Conservation (phyloP, 495 filamentous ascomycete genomes). For the Hypomontagnella submonticulosa region DNA sequence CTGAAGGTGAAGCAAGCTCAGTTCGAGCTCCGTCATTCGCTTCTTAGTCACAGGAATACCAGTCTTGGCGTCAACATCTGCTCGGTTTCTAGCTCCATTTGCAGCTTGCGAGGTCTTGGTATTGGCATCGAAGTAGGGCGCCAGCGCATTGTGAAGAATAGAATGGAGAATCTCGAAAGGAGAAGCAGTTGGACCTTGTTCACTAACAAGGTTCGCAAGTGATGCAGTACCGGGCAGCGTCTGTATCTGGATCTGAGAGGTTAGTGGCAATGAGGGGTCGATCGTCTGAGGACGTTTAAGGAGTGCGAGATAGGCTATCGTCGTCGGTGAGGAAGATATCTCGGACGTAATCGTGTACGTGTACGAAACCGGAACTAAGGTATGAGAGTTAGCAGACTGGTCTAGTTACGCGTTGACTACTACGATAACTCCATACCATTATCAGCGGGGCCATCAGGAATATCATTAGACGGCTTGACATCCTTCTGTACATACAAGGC, state of each 20-base stretch:
- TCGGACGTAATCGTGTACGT: conserved; percentile 83
- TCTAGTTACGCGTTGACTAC: background rate
- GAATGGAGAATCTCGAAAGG: conserved; percentile 92
- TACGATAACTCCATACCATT: conserved; percentile 41
- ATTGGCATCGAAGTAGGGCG: conserved; percentile 94
- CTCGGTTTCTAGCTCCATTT: conserved; percentile 71
- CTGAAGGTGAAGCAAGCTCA: conserved; percentile 88
- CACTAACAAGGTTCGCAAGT: conserved; percentile 68
- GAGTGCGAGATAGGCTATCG: conserved; percentile 84
- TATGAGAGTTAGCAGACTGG: conserved; percentile 16
- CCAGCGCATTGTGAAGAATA: conserved; percentile 85
- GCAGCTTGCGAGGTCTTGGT: conserved; percentile 81
- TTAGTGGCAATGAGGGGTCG: conserved; percentile 79
- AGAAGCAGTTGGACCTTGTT: conserved; percentile 76
- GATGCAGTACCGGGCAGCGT: conserved; percentile 85
- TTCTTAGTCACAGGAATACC: conserved; percentile 97
- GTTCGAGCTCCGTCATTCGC: conserved; percentile 90
- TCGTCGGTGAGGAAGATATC: conserved; percentile 79
- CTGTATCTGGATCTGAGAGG: conserved; percentile 87
- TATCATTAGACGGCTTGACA: conserved; percentile 57
- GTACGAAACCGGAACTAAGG: conserved; percentile 60
- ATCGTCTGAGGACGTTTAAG: conserved; percentile 90
- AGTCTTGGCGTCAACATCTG: conserved; percentile 88
- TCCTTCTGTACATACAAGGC: conserved; percentile 93
- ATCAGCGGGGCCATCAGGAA: conserved; percentile 49